Evolutionary conservation across 495 filamentous ascomycete genomes (phyloP), one percentile per base, ranked within the genome.

Genomic region (Penicillium goetzii): DNA sequence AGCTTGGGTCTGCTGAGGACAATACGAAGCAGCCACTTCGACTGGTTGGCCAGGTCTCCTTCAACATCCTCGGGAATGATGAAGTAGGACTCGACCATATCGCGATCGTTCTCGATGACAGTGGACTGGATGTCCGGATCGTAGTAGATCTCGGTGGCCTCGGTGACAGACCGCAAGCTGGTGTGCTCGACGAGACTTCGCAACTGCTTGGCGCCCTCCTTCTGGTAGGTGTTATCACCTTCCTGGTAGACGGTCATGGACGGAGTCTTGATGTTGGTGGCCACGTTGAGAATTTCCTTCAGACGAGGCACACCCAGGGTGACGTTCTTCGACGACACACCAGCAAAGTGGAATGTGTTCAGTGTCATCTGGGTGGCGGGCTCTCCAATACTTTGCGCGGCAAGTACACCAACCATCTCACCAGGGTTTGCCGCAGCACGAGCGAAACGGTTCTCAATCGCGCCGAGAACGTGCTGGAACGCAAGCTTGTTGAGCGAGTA

Each of bases 301-400:
- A 99, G 84, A 86, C 95, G 93, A 52, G 95, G 95, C 26, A 99
- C 95, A 90, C 95, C 95, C 57, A 98, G 90, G 25, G 95, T 99
- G 54, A 98, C 92, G 83, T 98, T 99, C 88, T 99, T 99, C 25
- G 95, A 97, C 2, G 96, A 96, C 47, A 99, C 92, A 96, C 95
- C 95, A 76, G 95, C 92, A 78, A 99, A 98, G 85, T 99, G 95
- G 88, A 99, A 99, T 30, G 95, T 99, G 78, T 99, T 99, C 52
- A 99, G 77, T 0, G 95, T 99, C 95, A 99, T 99, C 80, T 99
- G 95, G 2, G 95, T 99, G 49, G 95, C 95, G 21, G 95, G 95
- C 75, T 99, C 95, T 81, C 95, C 95, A 76, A 99, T 98, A 28
- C 93, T 97, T 78, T 99, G 95, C 12, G 95, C 95, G 59, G 95